Base-by-base conservation (phyloP, 139 green algal species). In the Micractinium conductrix region DNA sequence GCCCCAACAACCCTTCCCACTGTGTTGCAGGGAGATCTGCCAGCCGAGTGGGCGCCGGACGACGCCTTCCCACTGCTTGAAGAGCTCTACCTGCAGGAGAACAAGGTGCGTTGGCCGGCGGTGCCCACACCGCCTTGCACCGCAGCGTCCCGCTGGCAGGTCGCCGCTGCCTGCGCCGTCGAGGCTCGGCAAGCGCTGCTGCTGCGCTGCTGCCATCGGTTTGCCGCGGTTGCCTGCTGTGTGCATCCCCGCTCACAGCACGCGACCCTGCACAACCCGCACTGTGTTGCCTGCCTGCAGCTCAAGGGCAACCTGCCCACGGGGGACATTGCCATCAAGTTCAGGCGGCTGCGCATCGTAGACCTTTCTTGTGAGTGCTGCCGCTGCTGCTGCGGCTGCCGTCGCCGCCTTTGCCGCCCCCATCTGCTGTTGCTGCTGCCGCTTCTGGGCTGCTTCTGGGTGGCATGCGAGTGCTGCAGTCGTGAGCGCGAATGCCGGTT, bases 51-150 rank as follows among this genome's bases (percentile, higher is more conserved):
- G 78, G 43, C n/a, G 0, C 17, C 16, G 2, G 10, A 8, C 1
- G 60, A 26, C 4, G 21, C 42, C 1, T 63, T 83, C 9, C 30
- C 43, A 4, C 38, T 50, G 17, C 78, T 83, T 30, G 60, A 83
- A 19, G 78, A 83, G 62, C 43, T 83, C 5, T 83, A 83, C 43
- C 33, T 83, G 42, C 78, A 83, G 42, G 44, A 48, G 42, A 83
- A 83, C 78, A n/a, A 24, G 76, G 76, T 82, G 76, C 0, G 76
- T 26, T 26, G 10, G 67, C 67, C 10, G 40, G 67, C 67, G 28
- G 12, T 35, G 65, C n/a, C n/a, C 1, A 28, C 58, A 4, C 24
- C 58, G 9, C 17, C 8, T 6, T 45, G 68, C 0, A 71, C 12
- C 3, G 63, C 63, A 71, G 60, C 60, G 28, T 14, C 60, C 22